Evolutionary conservation across 1,139 yeast species (phyloP).

Genomic region (Yamadazyma buinensis): DNA sequence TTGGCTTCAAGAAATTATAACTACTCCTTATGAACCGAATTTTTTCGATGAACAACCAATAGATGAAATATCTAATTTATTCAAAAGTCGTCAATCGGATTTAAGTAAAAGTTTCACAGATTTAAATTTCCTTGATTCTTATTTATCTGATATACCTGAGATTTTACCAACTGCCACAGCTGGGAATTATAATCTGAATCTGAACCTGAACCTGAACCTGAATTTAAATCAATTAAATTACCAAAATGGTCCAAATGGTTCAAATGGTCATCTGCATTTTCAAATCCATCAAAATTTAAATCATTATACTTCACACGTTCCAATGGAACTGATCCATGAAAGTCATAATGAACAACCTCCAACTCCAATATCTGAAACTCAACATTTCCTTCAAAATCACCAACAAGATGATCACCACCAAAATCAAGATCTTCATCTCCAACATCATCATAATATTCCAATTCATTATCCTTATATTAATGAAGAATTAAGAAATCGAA

Average conservation of each 20-base stretch:
- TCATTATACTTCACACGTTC: background rate
- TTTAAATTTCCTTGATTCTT: conserved; percentile 3
- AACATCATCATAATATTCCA: background rate
- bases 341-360: background rate
- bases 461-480: conserved; percentile 17
- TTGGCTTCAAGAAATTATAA: conserved; percentile 67
- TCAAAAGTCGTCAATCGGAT: conserved; percentile 59
- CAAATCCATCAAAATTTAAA: background rate
- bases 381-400: background rate
- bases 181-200: background rate
- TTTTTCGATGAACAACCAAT: conserved; percentile 18
- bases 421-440: background rate
- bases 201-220: too few relatives aligned
- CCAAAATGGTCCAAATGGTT: too few relatives aligned
- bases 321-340: background rate
- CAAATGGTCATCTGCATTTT: background rate
- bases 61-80: conserved; percentile 45
- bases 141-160: background rate
- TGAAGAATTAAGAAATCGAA: conserved; percentile 50
- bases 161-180: background rate
- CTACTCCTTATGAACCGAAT: conserved; percentile 50
- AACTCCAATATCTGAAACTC: background rate
- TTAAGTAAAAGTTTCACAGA: conserved; percentile 18
- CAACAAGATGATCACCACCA: background rate
- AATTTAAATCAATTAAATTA: background rate